These are phyloP conservation scores for Aegilops umbellulata DNA, from an alignment of 176 grass and related monocot genomes.

Conservation along the genomic window DNA sequence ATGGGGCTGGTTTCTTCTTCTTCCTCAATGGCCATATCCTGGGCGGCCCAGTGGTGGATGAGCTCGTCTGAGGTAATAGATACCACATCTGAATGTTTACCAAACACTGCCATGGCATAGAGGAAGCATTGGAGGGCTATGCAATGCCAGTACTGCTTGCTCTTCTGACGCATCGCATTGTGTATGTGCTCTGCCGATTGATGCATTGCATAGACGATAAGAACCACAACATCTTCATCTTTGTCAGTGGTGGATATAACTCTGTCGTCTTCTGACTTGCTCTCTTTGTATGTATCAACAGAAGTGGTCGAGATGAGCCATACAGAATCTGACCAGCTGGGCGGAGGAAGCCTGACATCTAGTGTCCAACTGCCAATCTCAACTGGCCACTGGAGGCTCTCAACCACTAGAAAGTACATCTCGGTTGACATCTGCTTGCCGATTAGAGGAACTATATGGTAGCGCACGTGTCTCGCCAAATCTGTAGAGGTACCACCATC, in stretches of 20 bases:
- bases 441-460: accelerated
- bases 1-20: too few species aligned
- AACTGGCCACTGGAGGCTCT: neutral
- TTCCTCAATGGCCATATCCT: neutral
- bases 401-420: neutral
- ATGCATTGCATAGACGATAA: neutral
- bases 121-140: neutral
- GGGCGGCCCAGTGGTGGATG: neutral
- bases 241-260: too few species aligned
- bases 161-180: neutral
- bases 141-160: neutral
- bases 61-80: neutral
- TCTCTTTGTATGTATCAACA: neutral
- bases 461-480: accelerated
- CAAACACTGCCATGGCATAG: neutral
- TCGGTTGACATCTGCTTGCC: accelerated
- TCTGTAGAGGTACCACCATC: accelerated
- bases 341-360: neutral
- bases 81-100: neutral
- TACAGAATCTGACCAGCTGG: accelerated
- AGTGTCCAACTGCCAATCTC: accelerated
- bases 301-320: neutral
- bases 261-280: neutral
- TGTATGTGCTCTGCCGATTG: conserved; percentile 10
- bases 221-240: neutral